These are phyloP conservation scores for Lecanoromycetidae sp. DNA, from an alignment of 2,329 filamentous ascomycete species.

Conservation along the genomic window DNA sequence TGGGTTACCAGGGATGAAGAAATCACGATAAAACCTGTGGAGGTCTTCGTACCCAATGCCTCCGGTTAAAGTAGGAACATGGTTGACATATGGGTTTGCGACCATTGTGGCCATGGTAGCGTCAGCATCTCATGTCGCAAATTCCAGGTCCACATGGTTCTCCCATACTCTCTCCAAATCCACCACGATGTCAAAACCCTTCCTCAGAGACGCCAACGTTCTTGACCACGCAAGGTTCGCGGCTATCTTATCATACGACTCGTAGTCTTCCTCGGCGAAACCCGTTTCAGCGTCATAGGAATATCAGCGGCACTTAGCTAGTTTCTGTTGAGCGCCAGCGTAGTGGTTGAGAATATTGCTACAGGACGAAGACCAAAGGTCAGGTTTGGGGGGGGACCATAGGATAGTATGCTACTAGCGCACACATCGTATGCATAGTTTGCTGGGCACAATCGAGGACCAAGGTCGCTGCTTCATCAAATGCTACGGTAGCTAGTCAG, in stretches of 20 bases:
- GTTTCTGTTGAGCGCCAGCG: conserved; percentile 31
- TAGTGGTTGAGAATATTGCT: conserved; percentile 46
- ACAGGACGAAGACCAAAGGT: conserved; percentile 25
- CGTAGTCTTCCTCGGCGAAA: conserved; percentile 59
- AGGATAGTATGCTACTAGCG: conserved; percentile 53
- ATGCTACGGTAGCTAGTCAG: conserved; percentile 34
- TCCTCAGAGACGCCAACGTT: conserved; percentile 46
- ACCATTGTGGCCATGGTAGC: conserved; percentile 72
- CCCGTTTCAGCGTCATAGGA: conserved; percentile 48
- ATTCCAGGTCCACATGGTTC: conserved; percentile 23
- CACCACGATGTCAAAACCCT: conserved; percentile 41
- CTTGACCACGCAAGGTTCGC: conserved; percentile 59
- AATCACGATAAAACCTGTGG: conserved; percentile 43
- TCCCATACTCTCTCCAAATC: conserved; percentile 32
- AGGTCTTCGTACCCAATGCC: conserved; percentile 32
- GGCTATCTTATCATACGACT: conserved; percentile 53
- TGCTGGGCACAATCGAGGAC: conserved; percentile 47
- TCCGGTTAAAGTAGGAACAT: conserved; percentile 52
- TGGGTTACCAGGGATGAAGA: conserved; percentile 42
- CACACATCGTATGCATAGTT: conserved; percentile 45
- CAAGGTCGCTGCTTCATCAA: conserved; percentile 48
- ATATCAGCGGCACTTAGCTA: conserved; percentile 37
- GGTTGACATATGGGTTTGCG: conserved; percentile 65
- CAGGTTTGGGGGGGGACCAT: conserved; percentile 42
- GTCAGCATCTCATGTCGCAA: conserved; percentile 11